Base-by-base conservation (phyloP, 805 yeast genomes). In the Yarrowia keelungensis region DNA sequence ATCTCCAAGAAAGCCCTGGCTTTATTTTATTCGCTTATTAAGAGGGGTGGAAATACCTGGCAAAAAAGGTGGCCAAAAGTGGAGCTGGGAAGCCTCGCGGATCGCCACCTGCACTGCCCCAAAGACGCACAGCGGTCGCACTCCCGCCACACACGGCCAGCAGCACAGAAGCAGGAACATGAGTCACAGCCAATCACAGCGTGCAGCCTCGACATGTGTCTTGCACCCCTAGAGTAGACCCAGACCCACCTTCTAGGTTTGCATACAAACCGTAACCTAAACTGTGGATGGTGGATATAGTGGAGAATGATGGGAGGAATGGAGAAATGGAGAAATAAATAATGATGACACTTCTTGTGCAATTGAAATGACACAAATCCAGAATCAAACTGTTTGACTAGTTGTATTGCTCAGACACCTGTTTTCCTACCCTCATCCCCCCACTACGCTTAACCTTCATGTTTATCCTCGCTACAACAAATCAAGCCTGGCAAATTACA, bases 111-210 rank as follows among this genome's bases (percentile, higher is more conserved):
- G n/a, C n/a, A 10, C 15, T 15, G 22, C 39, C 39, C 54, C 19
- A 50, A n/a, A 8, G 39, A 50, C 38, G 61, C 59, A 53, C 46
- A 22, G 22, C 46, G 9, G 4, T n/a, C 61, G 39, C 61, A 19
- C 39, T 56, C 47, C 62, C 62, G 62, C 62, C 62, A 15, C 62
- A 56, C 47, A 15, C 3, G n/a, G 15, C 38, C 42, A 36, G 65
- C 65, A 45, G n/a, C 51, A 12, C 41, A 45, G 41, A 59, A 16
- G 65, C 65, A 59, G 65, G 65, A 45, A 59, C 65, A 8, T 58
- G 64, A 43, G 64, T 56, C 65, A 35, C 51, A 16, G 65, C 65
- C 65, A 59, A 59, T 59, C 65, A 59, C 51, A 59, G 51, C 42
- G 36, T 59, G 65, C 65, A 45, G 35, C 41, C 16, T 7, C 2